Conservation (phyloP, 129 eudicot genomes). For the Apium graveolens region DNA sequence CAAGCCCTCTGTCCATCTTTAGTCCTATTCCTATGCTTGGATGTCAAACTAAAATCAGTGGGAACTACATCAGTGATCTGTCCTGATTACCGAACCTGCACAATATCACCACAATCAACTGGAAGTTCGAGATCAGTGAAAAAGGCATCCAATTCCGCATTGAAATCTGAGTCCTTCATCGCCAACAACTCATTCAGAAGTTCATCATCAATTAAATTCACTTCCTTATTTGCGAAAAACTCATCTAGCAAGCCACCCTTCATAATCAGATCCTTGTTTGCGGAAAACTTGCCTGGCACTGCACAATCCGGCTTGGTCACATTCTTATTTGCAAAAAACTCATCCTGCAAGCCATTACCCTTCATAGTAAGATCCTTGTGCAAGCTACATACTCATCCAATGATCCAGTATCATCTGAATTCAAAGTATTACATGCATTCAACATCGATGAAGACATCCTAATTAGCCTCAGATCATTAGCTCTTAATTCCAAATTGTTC, state of each 20-base stretch:
- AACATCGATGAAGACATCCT: not conserved
- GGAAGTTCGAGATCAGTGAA: not conserved
- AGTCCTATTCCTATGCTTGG: too few species aligned
- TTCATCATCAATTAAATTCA: not conserved
- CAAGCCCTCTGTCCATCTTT: not conserved
- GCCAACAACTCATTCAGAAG: not conserved
- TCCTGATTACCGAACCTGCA: not conserved
- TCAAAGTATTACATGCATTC: not conserved
- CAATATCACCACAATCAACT: not conserved
- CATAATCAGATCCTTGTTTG: not conserved
- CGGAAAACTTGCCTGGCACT: not conserved
- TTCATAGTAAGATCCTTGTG: not conserved
- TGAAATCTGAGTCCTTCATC: not conserved
- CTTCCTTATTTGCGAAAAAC: not conserved
- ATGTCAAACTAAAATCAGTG: not conserved
- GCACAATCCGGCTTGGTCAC: not conserved
- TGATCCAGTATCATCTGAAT: not conserved
- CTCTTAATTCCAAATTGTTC: not conserved
- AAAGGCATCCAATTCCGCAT: not conserved
- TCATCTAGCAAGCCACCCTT: not conserved
- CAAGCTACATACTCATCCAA: not conserved
- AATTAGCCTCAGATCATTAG: not conserved
- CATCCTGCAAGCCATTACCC: not conserved
- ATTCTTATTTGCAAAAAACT: not conserved
- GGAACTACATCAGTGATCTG: not conserved